phyloP scores from a whole-genome alignment of 495 filamentous ascomycete species.

The Hypoxylon subgilvum region DNA sequence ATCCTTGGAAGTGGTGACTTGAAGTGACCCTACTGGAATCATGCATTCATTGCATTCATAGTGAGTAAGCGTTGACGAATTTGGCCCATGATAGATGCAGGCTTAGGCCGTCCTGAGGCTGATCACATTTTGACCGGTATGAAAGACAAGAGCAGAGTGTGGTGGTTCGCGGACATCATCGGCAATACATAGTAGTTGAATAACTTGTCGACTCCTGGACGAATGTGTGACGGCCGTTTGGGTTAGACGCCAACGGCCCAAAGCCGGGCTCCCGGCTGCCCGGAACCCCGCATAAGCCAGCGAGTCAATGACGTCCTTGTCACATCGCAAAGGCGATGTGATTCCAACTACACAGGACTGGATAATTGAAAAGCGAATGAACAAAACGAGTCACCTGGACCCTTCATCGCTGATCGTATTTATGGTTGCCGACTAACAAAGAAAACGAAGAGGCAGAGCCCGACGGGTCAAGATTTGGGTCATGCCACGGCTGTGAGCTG shows the following conservation, averaged over 20 bases:
- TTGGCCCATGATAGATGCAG: too few species aligned
- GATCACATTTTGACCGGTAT: too few species aligned
- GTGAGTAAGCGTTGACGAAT: too few species aligned
- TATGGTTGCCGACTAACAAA: conserved; percentile 29
- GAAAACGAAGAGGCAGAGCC: neutral
- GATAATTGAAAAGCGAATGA: conserved; percentile 13
- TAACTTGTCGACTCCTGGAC: neutral
- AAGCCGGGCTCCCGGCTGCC: conserved; percentile 4
- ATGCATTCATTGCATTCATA: too few species aligned
- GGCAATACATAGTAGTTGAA: conserved; percentile 16
- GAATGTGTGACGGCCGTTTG: conserved; percentile 8
- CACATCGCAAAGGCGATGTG: conserved; percentile 1
- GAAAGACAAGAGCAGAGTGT: too few species aligned
- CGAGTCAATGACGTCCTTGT: conserved; percentile 7
- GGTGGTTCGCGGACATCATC: neutral
- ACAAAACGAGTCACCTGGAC: conserved; percentile 3
- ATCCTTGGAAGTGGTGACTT: too few species aligned
- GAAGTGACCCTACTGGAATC: too few species aligned
- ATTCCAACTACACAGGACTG: conserved; percentile 17
- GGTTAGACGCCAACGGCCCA: conserved; percentile 16
- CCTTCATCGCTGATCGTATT: neutral
- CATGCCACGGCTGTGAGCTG: neutral
- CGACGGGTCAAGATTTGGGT: neutral
- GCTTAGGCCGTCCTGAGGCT: too few species aligned
- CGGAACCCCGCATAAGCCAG: neutral